Conservation (phyloP, 1,284 basidiomycete genomes). For the Neolentinus lepideus region DNA sequence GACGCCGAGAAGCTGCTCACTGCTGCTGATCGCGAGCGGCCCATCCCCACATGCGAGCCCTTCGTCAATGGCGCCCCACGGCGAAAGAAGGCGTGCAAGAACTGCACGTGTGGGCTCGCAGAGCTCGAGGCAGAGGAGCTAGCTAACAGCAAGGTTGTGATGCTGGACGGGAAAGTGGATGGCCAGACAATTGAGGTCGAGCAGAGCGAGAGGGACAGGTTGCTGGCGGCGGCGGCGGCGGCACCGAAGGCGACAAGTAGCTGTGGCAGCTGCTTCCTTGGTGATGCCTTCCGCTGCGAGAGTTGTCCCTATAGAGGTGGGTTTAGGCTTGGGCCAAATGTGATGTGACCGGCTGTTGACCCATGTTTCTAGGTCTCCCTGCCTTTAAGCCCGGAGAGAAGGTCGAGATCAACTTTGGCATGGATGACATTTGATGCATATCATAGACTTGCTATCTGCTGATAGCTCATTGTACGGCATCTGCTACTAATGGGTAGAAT, state of each 20-base stretch:
- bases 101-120: constrained; percentile 89
- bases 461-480: background rate
- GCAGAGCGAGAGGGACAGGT: constrained; percentile 54
- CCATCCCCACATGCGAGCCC: constrained; percentile 63
- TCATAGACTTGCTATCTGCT: constrained; percentile 9
- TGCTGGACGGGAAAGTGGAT: constrained; percentile 54
- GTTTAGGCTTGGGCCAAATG: constrained; percentile 21
- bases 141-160: constrained; percentile 50
- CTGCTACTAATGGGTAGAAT: background rate
- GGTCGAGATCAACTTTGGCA: constrained; percentile 81
- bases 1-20: constrained; percentile 76
- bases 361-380: constrained; percentile 63
- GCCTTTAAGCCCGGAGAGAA: constrained; percentile 99
- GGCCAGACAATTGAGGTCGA: constrained; percentile 57
- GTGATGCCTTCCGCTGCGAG: constrained; percentile 95
- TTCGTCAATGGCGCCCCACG: constrained; percentile 42
- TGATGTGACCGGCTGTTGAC: constrained; percentile 5
- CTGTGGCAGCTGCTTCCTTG: constrained; percentile 97
- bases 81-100: constrained; percentile 88
- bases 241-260: constrained; percentile 87
- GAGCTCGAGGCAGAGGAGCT: constrained; percentile 84
- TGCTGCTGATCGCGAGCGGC: constrained; percentile 62
- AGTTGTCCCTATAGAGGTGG: constrained; percentile 93
- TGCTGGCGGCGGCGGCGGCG: constrained; percentile 56
- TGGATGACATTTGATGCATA: constrained; percentile 72